A percentile compares a stretch with the other conserved stretches of the same genome.
phyloP scores from a whole-genome alignment of 1,284 basidiomycete genomes.

The Athelia psychrophila region DNA sequence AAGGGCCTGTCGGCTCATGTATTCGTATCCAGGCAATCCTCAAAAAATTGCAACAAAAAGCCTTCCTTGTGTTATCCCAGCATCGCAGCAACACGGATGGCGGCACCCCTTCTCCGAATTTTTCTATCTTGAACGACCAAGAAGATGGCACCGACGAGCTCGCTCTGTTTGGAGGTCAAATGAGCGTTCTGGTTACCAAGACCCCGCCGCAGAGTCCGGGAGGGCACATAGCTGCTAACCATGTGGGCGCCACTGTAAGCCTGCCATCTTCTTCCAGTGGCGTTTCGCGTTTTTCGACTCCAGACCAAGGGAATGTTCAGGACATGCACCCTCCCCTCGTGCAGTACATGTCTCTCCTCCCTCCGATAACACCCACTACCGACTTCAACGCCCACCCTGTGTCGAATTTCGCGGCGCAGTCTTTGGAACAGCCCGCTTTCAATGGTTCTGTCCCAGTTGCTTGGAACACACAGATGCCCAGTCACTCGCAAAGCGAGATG shows the following conservation, averaged over 20 bases:
- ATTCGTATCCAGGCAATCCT: slow-evolving; percentile 42
- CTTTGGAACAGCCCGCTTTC: too few species aligned
- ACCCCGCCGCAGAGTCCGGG: too few species aligned
- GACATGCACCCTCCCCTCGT: slow-evolving; percentile 54
- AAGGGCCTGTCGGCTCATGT: too few species aligned
- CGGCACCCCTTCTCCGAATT: slow-evolving; percentile 14
- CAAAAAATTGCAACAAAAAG: slow-evolving; percentile 44
- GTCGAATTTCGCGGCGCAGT: too few species aligned
- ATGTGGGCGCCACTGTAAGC: slow-evolving; percentile 7
- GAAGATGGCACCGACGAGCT: slow-evolving; percentile 61
- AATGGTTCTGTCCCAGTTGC: too few species aligned
- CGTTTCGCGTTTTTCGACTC: slow-evolving; percentile 16
- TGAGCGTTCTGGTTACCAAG: slow-evolving; percentile 53
- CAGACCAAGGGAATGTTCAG: neutral
- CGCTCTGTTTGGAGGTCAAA: slow-evolving; percentile 63
- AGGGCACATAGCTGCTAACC: slow-evolving; percentile 42
- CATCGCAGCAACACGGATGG: slow-evolving; percentile 38
- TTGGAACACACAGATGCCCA: too few species aligned
- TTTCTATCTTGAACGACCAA: slow-evolving; percentile 26
- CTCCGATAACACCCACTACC: slow-evolving; percentile 20
- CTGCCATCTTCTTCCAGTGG: neutral
- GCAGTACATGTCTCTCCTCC: slow-evolving; percentile 40
- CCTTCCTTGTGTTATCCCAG: slow-evolving; percentile 44
- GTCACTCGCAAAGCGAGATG: too few species aligned
- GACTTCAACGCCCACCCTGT: slow-evolving; percentile 9